Conservation (phyloP, 2,329 filamentous ascomycete genomes). For the Proliferodiscus dingleyae region DNA sequence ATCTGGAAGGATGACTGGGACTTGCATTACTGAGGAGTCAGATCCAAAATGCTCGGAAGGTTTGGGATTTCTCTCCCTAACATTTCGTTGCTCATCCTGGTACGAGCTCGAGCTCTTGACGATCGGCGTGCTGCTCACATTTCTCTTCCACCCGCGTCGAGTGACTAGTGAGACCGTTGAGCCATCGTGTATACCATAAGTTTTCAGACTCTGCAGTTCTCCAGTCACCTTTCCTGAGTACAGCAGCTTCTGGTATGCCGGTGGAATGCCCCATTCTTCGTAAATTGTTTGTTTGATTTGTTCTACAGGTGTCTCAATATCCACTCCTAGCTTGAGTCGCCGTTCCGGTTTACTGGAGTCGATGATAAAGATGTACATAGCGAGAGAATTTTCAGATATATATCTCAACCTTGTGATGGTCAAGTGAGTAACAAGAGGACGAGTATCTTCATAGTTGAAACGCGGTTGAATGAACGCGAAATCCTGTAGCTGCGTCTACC, state of each 20-base stretch:
- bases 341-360: background rate
- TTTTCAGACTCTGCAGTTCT: background rate
- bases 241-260: background rate
- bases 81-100: no score
- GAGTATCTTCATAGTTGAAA: no score
- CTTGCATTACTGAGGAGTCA: background rate
- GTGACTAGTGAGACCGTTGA: background rate
- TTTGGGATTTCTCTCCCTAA: no score
- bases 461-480: no score
- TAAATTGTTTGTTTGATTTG: background rate
- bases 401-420: background rate
- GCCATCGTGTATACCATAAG: constrained; percentile 1
- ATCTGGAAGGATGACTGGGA: background rate
- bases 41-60: background rate
- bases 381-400: background rate
- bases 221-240: background rate
- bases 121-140: no score
- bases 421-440: no score
- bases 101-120: no score
- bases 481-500: no score
- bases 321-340: background rate
- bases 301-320: background rate
- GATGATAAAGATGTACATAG: background rate
- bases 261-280: background rate
- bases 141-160: background rate